Evolutionary conservation across 192 early-diverging fungal genomes (phyloP).

Genomic region (Pilobolus umbonatus): DNA sequence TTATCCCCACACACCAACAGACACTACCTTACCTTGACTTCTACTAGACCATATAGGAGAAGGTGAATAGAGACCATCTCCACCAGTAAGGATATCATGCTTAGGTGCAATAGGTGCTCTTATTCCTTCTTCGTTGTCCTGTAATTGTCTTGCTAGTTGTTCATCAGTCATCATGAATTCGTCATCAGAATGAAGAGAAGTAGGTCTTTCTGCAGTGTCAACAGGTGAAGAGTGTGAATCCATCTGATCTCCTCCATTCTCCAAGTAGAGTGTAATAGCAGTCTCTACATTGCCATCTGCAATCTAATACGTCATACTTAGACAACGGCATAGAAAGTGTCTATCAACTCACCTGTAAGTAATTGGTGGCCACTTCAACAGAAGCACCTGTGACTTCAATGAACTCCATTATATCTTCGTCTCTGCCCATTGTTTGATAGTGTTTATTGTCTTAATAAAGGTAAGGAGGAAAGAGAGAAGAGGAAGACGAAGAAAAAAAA

Average conservation of each 20-base stretch:
- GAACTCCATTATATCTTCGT: slow-evolving; percentile 44
- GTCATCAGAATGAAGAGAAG: slow-evolving; percentile 20
- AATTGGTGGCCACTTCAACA: slow-evolving; percentile 62
- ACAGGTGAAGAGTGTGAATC: slow-evolving; percentile 11
- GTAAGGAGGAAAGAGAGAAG: neutral
- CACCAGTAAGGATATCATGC: slow-evolving; percentile 69
- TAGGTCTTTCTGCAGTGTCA: no score
- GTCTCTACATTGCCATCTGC: slow-evolving; percentile 68
- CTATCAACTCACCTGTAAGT: slow-evolving; percentile 53
- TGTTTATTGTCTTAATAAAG: no score
- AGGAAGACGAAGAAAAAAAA: no score
- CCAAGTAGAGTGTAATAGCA: slow-evolving; percentile 80
- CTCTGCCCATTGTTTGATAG: slow-evolving; percentile 12
- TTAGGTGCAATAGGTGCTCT: slow-evolving; percentile 84
- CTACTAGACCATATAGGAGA: slow-evolving; percentile 1
- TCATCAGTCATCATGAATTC: slow-evolving; percentile 38
- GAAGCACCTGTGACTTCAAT: slow-evolving; percentile 69
- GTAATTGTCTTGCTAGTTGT: slow-evolving; percentile 45
- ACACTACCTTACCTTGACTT: neutral
- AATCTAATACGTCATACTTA: slow-evolving; percentile 58
- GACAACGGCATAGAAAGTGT: neutral
- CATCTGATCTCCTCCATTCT: slow-evolving; percentile 56
- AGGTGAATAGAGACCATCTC: slow-evolving; percentile 15
- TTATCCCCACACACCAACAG: neutral
- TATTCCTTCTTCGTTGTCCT: slow-evolving; percentile 41